Evolutionary conservation across 2,329 filamentous ascomycete genomes (phyloP), one percentile per base, ranked within the genome.

Genomic region (Fusarium duplospermum): DNA sequence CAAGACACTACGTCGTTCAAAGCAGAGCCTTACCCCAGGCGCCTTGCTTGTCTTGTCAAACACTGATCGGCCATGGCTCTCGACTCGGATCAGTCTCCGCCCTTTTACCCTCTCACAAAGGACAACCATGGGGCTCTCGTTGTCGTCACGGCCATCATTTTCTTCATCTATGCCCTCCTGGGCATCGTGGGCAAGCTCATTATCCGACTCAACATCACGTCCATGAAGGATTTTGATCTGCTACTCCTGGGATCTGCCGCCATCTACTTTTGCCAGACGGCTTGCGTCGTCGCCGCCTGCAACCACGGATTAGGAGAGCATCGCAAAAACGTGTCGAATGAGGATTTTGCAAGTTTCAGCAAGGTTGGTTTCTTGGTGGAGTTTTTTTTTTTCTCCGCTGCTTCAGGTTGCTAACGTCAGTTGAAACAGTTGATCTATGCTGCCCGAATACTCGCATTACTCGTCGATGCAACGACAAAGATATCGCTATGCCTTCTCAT

Each of bases 201-300:
- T 16, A 77, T 77, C 22, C 76, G 76, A 8, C 42, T 77, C 27
- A 77, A 77, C 22, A 73, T 77, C 6, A 75, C 74, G 14, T 77
- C 76, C 2, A 64, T 78, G 59, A 67, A 72, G 36, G 76, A 76
- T 8, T 77, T 71, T 27, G 76, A 77, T 42, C 20, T 70, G 3
- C 60, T 65, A 0, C 6, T 77, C 4, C 11, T 77, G 2, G 56
- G 35, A 8, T 59, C 67, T 0, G 56, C 67, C 0, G 8, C 71
- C 1, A 18, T 77, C 4, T 77, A 76, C 18, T 69, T 75, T 31
- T 38, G 72, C 9, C 76, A 77, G 61, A 77, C 76, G 5, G 59
- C 58, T 0, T 76, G 74, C 10, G 74, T 78, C 9, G 36, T 77
- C 24, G 63, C 64, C 1, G 65, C 76, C 4, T 77, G 76, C 54